Base-by-base conservation (phyloP, 192 early-diverging fungal species). In the Gaertneriomyces semiglobifer region DNA sequence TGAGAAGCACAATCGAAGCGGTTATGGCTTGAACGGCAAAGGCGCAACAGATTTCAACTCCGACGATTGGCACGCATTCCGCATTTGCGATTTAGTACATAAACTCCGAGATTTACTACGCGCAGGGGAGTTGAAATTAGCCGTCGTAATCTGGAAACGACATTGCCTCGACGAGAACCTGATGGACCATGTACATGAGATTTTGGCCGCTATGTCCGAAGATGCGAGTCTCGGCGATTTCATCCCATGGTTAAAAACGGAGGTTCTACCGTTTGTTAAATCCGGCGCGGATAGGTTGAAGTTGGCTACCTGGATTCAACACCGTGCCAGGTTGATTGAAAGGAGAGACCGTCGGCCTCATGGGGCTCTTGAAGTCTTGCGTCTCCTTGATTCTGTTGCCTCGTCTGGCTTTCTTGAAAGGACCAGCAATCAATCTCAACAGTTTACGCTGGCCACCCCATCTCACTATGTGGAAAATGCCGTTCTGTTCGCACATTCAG, bases 281-380 rank as follows among this genome's bases (percentile, higher is more conserved):
- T 20, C 60, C 1, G 55, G 53, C 2, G 65, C 47, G 47, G 69
- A 76, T 58, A 74, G 77, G 44, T 45, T 44, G 7, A 69, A 45
- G 14, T 45, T 87, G n/a, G 80, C 71, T 0, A 62, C 58, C 5
- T 89, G 86, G 86, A 66, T 81, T 43, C 77, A 81, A 57, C 71
- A 75, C 53, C 74, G 83, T 4, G 81, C 87, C 6, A 70, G 78
- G n/a, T 44, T 63, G 7, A 65, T 83, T 12, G 85, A 84, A 65
- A 54, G 74, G 19, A 54, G 39, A 9, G 62, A 76, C 7, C 55
- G 69, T 14, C 63, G 53, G 5, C 78, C 83, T 10, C 61, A 74
- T 12, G 78, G 68, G 7, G 84, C 87, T 16, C 66, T 81, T 42
- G 48, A 58, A 14, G 70, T 88, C 8, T 54, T 82, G 0, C 61